Base-by-base conservation (phyloP, 2,329 filamentous ascomycete species). In the Aureobasidium pullulans region DNA sequence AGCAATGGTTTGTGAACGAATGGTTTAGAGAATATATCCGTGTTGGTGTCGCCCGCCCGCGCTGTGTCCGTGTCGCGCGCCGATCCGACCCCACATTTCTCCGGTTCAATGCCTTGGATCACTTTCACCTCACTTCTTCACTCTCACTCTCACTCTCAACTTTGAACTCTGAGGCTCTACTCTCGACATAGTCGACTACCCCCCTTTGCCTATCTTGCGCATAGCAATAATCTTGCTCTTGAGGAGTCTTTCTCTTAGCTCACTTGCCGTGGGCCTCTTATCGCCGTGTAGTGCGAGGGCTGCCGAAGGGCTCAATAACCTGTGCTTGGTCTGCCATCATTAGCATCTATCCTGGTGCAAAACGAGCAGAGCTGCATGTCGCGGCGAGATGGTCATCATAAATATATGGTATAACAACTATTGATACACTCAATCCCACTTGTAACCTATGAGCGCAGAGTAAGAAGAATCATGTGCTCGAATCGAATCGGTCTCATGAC, bases 181-280 rank as follows among this genome's bases (percentile, higher is more conserved):
- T 23, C 15, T 19, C 11, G 28, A 13, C 5, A 32, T 29, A 47
- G 44, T 31, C 10, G 8, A 23, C 10, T 8, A 52, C 1, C 37
- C 23, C 19, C 49, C 49, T 52, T 39, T 11, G 23, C 50, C 10
- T 23, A 29, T n/a, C 57, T 46, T 50, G 16, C 57, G 44, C 47
- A 50, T 50, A 15, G 46, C 57, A 8, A 59, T 50, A 16, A 59
- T 49, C 13, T 47, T 46, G 31, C 23, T 28, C 28, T 62, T 62
- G 32, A 62, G 46, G 10, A 62, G 37, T 47, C 43, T 60, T 34
- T 60, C 57, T 50, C 57, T 48, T 5, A 62, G 31, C 31, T 62
- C 57, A 44, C 36, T 36, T 15, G 54, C 42, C n/a, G 50, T 54
- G 39, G 50, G 60, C 56, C 47, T 52, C 37, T 58, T 49, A 53